Percentiles rank a stretch among this genome's conserved stretches.
phyloP scores from a whole-genome alignment of 2,329 filamentous ascomycete species.

The Calonectria hawksworthii region DNA sequence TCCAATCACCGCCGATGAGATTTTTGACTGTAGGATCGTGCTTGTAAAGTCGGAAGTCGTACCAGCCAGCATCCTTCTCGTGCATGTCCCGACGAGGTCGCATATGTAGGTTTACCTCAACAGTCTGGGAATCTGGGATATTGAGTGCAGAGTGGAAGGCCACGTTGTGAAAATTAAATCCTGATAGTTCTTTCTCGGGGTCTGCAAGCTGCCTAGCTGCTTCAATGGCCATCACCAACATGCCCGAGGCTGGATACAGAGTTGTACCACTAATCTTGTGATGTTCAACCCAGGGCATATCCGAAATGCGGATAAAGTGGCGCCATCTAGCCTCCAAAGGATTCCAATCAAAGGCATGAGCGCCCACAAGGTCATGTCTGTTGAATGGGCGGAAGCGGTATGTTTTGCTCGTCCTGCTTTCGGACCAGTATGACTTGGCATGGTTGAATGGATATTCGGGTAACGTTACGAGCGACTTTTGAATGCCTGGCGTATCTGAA shows the following conservation, averaged over 20 bases:
- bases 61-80: background rate
- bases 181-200: background rate
- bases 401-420: background rate
- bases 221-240: constrained; percentile 18
- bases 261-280: constrained; percentile 9
- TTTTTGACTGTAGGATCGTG: constrained; percentile 43
- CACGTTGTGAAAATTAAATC: background rate
- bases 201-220: background rate
- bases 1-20: constrained; percentile 48
- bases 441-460: constrained; percentile 7
- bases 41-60: constrained; percentile 40
- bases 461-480: background rate
- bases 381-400: background rate
- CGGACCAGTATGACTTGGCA: background rate
- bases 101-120: background rate
- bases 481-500: background rate
- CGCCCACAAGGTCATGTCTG: background rate
- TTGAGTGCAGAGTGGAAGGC: background rate
- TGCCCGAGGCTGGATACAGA: constrained; percentile 4
- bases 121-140: background rate
- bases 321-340: background rate
- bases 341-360: background rate
- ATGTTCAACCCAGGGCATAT: constrained; percentile 12
- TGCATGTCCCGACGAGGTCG: background rate
- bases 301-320: background rate